Percentiles rank a stretch among this genome's conserved stretches.
These are phyloP conservation scores for Cadophora sp. DNA, from an alignment of 2,329 filamentous ascomycete species.

Conservation along the genomic window DNA sequence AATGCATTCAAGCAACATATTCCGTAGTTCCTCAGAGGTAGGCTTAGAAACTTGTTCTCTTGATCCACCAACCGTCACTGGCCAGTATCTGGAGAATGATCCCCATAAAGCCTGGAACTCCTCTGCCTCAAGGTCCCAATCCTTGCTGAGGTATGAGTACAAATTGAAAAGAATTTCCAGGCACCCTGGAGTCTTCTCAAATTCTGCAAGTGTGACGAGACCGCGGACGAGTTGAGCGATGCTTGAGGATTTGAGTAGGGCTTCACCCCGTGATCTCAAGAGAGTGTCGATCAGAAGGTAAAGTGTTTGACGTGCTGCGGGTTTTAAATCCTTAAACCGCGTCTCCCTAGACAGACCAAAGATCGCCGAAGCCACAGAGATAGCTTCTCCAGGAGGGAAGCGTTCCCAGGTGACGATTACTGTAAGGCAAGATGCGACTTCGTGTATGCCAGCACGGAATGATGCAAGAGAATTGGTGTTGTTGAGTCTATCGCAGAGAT, in stretches of 20 bases:
- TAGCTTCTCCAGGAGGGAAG: slow-evolving; percentile 33
- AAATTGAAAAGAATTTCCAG: slow-evolving; percentile 38
- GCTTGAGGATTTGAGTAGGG: slow-evolving; percentile 31
- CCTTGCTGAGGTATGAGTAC: slow-evolving; percentile 33
- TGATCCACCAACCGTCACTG: slow-evolving; percentile 37
- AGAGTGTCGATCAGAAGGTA: slow-evolving; percentile 34
- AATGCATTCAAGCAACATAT: slow-evolving; percentile 38
- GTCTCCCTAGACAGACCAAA: slow-evolving; percentile 28
- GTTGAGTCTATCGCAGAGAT: slow-evolving; percentile 29
- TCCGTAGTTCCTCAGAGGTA: slow-evolving; percentile 33
- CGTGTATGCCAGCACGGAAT: slow-evolving; percentile 34
- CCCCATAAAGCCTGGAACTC: slow-evolving; percentile 36
- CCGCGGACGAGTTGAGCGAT: slow-evolving; percentile 33
- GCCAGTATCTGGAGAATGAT: slow-evolving; percentile 42
- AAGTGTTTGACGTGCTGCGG: slow-evolving; percentile 33
- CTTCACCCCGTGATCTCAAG: slow-evolving; percentile 24
- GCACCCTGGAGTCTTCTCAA: slow-evolving; percentile 41
- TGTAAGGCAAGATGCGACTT: slow-evolving; percentile 28
- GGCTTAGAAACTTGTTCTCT: slow-evolving; percentile 28
- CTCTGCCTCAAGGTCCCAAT: slow-evolving; percentile 28
- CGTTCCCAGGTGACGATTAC: slow-evolving; percentile 25
- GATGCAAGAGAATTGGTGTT: slow-evolving; percentile 26
- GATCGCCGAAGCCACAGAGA: slow-evolving; percentile 29
- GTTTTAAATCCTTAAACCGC: slow-evolving; percentile 31
- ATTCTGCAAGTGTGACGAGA: slow-evolving; percentile 34